Evolutionary conservation across 139 green algal genomes (phyloP).

Genomic region (Spirogloea muscicola): DNA sequence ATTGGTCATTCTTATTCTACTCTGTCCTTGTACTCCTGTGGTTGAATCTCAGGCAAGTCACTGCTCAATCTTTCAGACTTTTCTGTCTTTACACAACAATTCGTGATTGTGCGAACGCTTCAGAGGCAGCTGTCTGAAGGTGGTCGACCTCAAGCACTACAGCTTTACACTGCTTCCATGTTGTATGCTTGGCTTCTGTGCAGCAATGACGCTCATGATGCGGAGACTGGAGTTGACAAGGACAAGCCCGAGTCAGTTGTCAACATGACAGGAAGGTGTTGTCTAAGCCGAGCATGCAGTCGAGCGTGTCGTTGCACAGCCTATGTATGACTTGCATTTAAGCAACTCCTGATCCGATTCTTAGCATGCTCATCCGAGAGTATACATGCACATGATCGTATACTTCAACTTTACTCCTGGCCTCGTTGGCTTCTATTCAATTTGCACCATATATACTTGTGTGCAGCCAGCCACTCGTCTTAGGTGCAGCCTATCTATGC

Average conservation of each 20-base stretch:
- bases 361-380: too few relatives aligned
- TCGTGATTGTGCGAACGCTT: too few relatives aligned
- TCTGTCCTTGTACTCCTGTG: constrained; percentile 36
- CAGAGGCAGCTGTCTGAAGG: too few relatives aligned
- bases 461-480: constrained; percentile 8
- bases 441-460: too few relatives aligned
- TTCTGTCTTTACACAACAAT: background rate
- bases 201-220: constrained; percentile 96
- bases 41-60: constrained; percentile 37
- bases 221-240: constrained; percentile 80
- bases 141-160: too few relatives aligned
- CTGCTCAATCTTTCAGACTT: background rate
- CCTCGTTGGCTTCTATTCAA: too few relatives aligned
- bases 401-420: too few relatives aligned
- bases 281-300: too few relatives aligned
- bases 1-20: constrained; percentile 19
- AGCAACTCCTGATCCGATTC: too few relatives aligned
- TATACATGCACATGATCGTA: too few relatives aligned
- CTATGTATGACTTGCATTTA: too few relatives aligned
- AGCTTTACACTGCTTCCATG: background rate
- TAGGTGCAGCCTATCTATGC: constrained; percentile 1
- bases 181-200: constrained; percentile 5
- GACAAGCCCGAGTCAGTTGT: constrained; percentile 91
- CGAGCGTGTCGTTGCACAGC: too few relatives aligned
- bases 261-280: constrained; percentile 68